Evolutionary conservation across 2,329 filamentous ascomycete species (phyloP), one percentile per base, ranked within the genome.

Genomic region (Colletotrichum graminicola): DNA sequence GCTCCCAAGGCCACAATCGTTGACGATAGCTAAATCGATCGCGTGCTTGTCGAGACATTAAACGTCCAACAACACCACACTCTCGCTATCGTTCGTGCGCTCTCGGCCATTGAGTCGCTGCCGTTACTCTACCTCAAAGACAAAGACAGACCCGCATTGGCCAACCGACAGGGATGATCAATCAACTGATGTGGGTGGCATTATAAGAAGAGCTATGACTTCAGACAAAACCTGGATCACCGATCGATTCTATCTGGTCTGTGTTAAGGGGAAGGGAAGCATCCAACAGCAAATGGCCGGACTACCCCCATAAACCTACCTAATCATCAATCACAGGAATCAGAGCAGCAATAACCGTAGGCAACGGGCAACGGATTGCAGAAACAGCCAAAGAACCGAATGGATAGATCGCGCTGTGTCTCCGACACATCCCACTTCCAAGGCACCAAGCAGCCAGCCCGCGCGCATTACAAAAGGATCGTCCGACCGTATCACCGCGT

Each of bases 181-280:
- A 36, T 29, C 21, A 49, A 47, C 51, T 29, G 29, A 29, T 29
- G 29, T 29, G 29, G 4, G 29, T 29, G 29, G 29, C 41, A 32
- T 16, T 36, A 45, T 26, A 41, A 5, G 34, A 5, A 34, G 43
- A 70, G 43, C 47, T 49, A 43, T 67, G 49, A 61, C 56, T 62
- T 71, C 63, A 62, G 67, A 71, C 63, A 34, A 67, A 71, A 39
- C 51, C 21, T 16, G 14, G 67, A n/a, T 56, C 34, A 49, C 43
- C 23, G 21, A 54, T 54, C 43, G 32, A n/a, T 41, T 43, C 32
- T 32, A n/a, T 39, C 29, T 51, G 43, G 43, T 11, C 18, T n/a
- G 43, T 60, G 57, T 47, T n/a, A 18, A 47, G 18, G 45, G 29
- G 29, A n/a, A 32, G 10, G 26, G 29, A 43, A 43, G 51, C 51